Conservation (phyloP, 345 rosid genomes). For the Kernera saxatilis region DNA sequence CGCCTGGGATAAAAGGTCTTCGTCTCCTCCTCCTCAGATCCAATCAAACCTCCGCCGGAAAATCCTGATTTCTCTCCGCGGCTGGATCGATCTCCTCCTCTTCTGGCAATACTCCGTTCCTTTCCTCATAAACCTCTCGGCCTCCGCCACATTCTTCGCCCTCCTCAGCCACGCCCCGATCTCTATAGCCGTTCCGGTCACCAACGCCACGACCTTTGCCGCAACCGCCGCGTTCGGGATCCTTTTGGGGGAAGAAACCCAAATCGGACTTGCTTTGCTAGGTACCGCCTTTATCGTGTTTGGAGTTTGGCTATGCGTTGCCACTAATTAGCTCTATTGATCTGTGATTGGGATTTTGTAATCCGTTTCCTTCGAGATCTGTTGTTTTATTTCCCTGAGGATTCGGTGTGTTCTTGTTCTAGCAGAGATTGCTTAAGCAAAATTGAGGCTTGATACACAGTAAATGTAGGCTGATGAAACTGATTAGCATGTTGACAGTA, state of each 20-base stretch:
- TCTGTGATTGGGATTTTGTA: not conserved
- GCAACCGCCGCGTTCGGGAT: constrained; percentile 80
- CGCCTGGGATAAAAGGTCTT: constrained; percentile 52
- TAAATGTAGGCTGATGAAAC: no score
- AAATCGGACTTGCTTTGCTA: constrained; percentile 46
- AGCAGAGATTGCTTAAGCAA: no score
- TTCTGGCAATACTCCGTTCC: constrained; percentile 94
- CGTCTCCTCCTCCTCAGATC: constrained; percentile 22
- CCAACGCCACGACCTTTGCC: constrained; percentile 88
- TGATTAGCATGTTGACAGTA: no score
- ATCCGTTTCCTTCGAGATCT: not conserved
- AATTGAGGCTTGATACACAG: no score
- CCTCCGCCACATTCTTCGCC: constrained; percentile 83
- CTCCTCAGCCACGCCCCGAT: constrained; percentile 66
- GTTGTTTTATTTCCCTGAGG: not conserved
- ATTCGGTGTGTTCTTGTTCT: not conserved
- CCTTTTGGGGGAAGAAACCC: constrained; percentile 67
- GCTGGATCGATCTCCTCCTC: constrained; percentile 55
- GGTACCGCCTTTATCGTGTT: constrained; percentile 62
- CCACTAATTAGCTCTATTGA: not conserved
- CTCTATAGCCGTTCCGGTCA: constrained; percentile 85
- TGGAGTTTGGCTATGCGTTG: constrained; percentile 77
- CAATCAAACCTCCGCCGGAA: constrained; percentile 33
- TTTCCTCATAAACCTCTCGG: constrained; percentile 75
- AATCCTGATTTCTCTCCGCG: constrained; percentile 34